These are phyloP conservation scores for Eucalyptus curtisii DNA, from an alignment of 345 rosid species.

Conservation along the genomic window DNA sequence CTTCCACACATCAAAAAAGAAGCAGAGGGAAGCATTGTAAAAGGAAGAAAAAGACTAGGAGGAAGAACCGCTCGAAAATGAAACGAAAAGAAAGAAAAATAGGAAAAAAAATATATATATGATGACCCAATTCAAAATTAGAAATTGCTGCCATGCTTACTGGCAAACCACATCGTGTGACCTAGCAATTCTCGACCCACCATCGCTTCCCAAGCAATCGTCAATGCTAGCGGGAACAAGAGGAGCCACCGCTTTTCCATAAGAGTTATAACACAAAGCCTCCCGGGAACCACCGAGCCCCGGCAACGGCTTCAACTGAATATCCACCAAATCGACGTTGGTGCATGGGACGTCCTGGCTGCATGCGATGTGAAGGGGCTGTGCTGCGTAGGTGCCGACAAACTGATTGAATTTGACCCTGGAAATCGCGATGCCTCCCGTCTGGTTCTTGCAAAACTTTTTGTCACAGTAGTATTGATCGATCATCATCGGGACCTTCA, in stretches of 20 bases:
- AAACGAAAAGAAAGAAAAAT: background rate
- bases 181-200: slow-evolving; percentile 23
- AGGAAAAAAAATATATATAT: background rate
- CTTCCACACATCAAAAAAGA: slow-evolving; percentile 28
- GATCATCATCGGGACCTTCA: slow-evolving; percentile 61
- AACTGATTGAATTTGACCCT: slow-evolving; percentile 49
- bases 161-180: slow-evolving; percentile 46
- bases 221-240: slow-evolving; percentile 76
- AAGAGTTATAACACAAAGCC: slow-evolving; percentile 76
- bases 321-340: slow-evolving; percentile 49
- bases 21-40: slow-evolving; percentile 26
- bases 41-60: background rate
- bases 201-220: slow-evolving; percentile 40
- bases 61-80: background rate
- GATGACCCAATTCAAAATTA: background rate
- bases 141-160: background rate
- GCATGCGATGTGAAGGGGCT: slow-evolving; percentile 68
- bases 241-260: slow-evolving; percentile 64
- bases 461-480: slow-evolving; percentile 92
- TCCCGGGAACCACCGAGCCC: slow-evolving; percentile 12
- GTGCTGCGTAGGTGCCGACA: slow-evolving; percentile 49
- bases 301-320: slow-evolving; percentile 44
- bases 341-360: slow-evolving; percentile 62
- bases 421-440: slow-evolving; percentile 58
- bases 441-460: slow-evolving; percentile 59